Evolutionary conservation across 2,329 filamentous ascomycete species (phyloP), one percentile per base, ranked within the genome.

Genomic region (Colletotrichum lini): DNA sequence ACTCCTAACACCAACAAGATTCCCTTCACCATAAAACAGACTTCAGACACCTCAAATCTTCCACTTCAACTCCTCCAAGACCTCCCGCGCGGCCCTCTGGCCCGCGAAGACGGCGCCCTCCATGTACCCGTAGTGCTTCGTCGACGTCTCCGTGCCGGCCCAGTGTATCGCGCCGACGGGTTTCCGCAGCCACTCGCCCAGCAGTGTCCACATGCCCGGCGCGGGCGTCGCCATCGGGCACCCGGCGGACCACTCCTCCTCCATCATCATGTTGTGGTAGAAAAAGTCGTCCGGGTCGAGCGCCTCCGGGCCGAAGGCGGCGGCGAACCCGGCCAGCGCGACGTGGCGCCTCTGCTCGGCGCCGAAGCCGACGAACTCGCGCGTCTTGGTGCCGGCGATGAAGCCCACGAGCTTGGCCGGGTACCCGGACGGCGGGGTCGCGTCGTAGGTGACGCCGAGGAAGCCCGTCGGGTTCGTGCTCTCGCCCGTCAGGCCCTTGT

Each of bases 211-310:
- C 67, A 69, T 62, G 18, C 72, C 72, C 9, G 73, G 65, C 21
- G 59, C 26, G 2, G 67, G 73, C 4, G 66, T 72, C 18, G 73
- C 67, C 65, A 69, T 54, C 2, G 69, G 74, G 26, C 70, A 67
- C 3, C 66, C 69, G 21, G 26, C 30, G 6, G 67, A 50, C 71
- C 73, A 73, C 13, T 73, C 66, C 21, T 74, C 73, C 23, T 71
- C 72, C 53, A 69, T 58, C 71, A 68, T 74, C 71, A 68, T 74
- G 2, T 58, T 66, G 45, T 74, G 71, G 35, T 69, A 66, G 40
- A 72, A 71, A 64, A 73, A 68, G 2, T 63, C 61, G 40, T 73
- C 67, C 15, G 74, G 59, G 40, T 74, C 50, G 2, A 66, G 60
- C n/a, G 74, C 72, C 60, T 74, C 74, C 23, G 42, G 63, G 3